phyloP scores from a whole-genome alignment of 768 basidiomycete genomes.

The Amanita rubescens region DNA sequence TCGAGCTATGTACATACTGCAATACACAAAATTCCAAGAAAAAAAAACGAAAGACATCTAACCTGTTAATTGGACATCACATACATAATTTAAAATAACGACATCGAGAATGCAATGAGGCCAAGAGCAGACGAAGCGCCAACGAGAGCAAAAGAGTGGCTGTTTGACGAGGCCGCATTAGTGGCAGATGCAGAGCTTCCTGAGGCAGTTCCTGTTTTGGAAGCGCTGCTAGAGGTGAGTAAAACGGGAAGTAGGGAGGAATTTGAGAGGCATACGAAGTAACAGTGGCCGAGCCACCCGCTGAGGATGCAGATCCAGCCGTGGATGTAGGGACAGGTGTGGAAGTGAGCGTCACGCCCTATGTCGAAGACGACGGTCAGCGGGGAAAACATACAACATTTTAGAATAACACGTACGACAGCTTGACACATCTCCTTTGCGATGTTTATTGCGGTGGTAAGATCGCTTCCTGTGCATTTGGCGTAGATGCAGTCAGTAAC shows the following conservation, averaged over 20 bases:
- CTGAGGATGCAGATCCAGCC: conserved; percentile 1
- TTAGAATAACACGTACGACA: conserved; percentile 33
- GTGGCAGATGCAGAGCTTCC: neutral
- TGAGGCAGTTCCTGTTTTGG: neutral
- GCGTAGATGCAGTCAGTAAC: conserved; percentile 41
- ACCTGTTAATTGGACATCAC: neutral
- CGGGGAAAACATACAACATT: neutral
- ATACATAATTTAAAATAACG: neutral
- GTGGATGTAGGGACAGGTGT: conserved; percentile 18
- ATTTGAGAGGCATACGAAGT: neutral
- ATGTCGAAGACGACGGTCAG: neutral
- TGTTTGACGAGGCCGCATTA: neutral
- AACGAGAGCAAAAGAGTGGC: neutral
- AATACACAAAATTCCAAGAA: no score
- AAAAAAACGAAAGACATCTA: no score
- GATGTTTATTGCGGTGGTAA: conserved; percentile 30
- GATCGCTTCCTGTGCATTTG: conserved; percentile 39
- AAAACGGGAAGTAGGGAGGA: neutral
- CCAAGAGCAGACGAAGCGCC: neutral
- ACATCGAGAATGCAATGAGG: neutral
- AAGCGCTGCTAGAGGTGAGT: neutral
- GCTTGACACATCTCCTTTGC: conserved; percentile 38
- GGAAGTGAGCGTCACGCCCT: conserved; percentile 49
- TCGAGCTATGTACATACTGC: no score
- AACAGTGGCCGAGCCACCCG: neutral